Evolutionary conservation across 2,329 filamentous ascomycete species (phyloP), one percentile per base, ranked within the genome.

Genomic region (Botrytis cinerea): DNA sequence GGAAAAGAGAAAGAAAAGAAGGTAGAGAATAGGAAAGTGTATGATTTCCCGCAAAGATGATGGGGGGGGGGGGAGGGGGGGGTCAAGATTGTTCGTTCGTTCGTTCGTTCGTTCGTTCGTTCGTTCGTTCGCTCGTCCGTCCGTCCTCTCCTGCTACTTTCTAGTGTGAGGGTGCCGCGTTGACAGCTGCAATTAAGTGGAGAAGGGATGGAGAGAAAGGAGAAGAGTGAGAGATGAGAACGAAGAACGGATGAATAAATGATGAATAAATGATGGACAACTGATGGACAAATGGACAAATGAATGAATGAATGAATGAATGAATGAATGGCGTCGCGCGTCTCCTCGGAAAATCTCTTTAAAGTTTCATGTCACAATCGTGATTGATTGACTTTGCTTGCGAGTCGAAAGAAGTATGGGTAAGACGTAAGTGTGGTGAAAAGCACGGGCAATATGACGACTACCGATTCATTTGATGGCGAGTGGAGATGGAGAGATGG

Each of bases 111-210:
- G 12, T 63, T 12, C 8, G 51, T 54, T 7, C 25, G 51, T 54
- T n/a, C 28, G 16, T 43, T 43, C 16, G 12, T 63, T 12, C 8
- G 18, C 22, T 35, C 22, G 22, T 28, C 28, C 51, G 51, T 54
- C 16, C 25, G 51, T 54, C n/a, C n/a, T n/a, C 28, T 54, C 51
- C 51, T 18, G 51, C n/a, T 16, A 28, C 59, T 61, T 61, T 43
- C 60, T 63, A 22, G 61, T 22, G 40, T 63, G n/a, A 45, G 20
- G 20, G 28, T 54, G 51, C 22, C 38, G 38, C 60, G 60, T 62
- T 62, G 61, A 63, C 61, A 45, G 61, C n/a, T 63, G n/a, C 61
- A 45, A 43, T 16, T 28, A 63, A 63, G 61, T 63, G 61, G 61
- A 63, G 38, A 63, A 14, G 48, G 46, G 48, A 51, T 25, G 25